Conservation (phyloP, 2,329 filamentous ascomycete species). For the Daldinia sp. region DNA sequence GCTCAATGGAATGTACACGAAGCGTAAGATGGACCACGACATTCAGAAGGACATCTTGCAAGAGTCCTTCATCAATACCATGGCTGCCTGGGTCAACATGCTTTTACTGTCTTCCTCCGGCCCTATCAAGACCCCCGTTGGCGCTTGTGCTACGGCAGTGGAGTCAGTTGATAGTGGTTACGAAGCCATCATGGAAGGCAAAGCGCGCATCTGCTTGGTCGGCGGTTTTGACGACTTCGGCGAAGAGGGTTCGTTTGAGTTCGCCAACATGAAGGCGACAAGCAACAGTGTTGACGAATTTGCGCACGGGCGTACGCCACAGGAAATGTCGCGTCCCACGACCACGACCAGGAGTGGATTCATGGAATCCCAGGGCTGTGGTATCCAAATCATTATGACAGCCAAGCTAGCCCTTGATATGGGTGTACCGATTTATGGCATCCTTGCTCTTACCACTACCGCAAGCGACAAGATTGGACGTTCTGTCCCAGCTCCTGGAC, state of each 20-base stretch:
- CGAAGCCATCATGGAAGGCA: slow-evolving; percentile 98
- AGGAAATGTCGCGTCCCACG: slow-evolving; percentile 97
- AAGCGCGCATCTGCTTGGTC: slow-evolving; percentile 96
- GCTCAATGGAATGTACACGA: slow-evolving; percentile 97
- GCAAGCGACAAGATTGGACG: slow-evolving; percentile 99
- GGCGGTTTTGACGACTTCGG: slow-evolving; percentile 99
- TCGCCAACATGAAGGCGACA: slow-evolving; percentile 99
- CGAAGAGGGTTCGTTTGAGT: slow-evolving; percentile 98
- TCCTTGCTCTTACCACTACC: slow-evolving; percentile 92
- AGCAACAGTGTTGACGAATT: slow-evolving; percentile 98
- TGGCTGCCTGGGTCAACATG: slow-evolving; percentile 99
- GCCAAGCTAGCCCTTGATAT: slow-evolving; percentile 96
- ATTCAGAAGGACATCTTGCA: slow-evolving; percentile 99
- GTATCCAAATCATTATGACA: slow-evolving; percentile 99
- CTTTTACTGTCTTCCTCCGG: slow-evolving; percentile 95
- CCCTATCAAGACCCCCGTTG: slow-evolving; percentile 97
- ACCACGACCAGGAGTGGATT: slow-evolving; percentile 98
- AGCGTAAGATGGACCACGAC: slow-evolving; percentile 95
- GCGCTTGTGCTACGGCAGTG: slow-evolving; percentile 95
- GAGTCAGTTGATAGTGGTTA: slow-evolving; percentile 98
- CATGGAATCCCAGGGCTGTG: slow-evolving; percentile 99
- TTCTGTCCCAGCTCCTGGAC: slow-evolving; percentile 94
- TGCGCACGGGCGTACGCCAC: slow-evolving; percentile 91
- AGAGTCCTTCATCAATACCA: slow-evolving; percentile 99
- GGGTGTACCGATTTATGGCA: slow-evolving; percentile 97